Evolutionary conservation across 2,329 filamentous ascomycete species (phyloP).

Genomic region (Orbilia ellipsospora): DNA sequence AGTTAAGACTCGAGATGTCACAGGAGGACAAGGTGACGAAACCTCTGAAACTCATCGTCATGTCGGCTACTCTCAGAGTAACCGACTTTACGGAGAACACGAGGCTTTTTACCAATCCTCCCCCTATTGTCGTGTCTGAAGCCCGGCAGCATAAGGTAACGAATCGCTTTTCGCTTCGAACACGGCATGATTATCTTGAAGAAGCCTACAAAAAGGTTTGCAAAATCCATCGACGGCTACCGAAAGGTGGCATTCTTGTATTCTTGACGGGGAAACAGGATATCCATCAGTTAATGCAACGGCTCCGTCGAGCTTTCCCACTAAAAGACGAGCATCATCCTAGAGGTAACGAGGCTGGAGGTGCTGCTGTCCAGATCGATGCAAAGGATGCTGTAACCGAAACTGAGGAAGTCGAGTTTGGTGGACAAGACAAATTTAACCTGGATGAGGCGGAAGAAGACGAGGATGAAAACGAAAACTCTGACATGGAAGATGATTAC

Average conservation of each 20-base stretch:
- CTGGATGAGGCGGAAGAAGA: constrained; percentile 70
- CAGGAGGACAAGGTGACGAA: constrained; percentile 73
- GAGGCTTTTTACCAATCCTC: constrained; percentile 79
- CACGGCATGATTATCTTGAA: constrained; percentile 86
- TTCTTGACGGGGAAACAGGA: constrained; percentile 95
- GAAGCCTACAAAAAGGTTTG: constrained; percentile 89
- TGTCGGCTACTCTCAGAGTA: constrained; percentile 94
- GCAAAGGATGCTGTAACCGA: constrained; percentile 81
- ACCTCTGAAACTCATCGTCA: constrained; percentile 92
- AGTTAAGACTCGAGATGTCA: constrained; percentile 79
- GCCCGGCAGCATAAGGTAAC: constrained; percentile 92
- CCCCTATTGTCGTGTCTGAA: constrained; percentile 87
- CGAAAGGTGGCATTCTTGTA: constrained; percentile 86
- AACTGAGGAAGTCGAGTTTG: constrained; percentile 86
- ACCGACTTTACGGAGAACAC: constrained; percentile 89
- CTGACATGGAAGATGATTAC: constrained; percentile 64
- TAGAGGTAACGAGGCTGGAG: constrained; percentile 53
- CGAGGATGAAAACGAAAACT: constrained; percentile 73
- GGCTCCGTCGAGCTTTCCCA: constrained; percentile 73
- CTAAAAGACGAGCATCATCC: constrained; percentile 59
- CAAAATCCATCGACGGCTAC: constrained; percentile 87
- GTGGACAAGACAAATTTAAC: constrained; percentile 71
- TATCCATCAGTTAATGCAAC: constrained; percentile 83
- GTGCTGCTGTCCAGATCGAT: constrained; percentile 74
- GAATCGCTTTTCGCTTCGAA: constrained; percentile 85